Percentiles rank a stretch among this genome's conserved stretches.
Evolutionary conservation across 2,329 filamentous ascomycete species (phyloP).

Genomic region (Coniochaeta sp.): DNA sequence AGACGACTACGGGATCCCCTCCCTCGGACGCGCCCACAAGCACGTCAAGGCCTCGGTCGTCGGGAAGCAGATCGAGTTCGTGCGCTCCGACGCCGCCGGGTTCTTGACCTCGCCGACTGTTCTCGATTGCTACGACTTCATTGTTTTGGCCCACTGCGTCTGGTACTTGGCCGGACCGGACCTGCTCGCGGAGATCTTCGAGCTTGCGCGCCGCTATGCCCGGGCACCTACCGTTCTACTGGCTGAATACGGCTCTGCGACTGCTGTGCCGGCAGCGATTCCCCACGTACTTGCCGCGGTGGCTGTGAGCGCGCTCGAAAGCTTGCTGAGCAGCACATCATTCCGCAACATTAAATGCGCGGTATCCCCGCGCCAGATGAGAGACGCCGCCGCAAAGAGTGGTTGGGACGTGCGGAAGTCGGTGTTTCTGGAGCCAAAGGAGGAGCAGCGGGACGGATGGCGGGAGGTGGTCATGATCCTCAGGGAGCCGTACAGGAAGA

Average conservation of each 20-base stretch:
- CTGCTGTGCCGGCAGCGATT: not conserved
- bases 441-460: not conserved
- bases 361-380: not conserved
- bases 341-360: not conserved
- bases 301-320: conserved; percentile 2
- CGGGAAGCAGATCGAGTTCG: conserved; percentile 5
- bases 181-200: not conserved
- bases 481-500: not conserved
- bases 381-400: not conserved
- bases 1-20: conserved; percentile 27
- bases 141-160: conserved; percentile 4
- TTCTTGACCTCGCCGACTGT: not conserved
- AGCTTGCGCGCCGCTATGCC: no score
- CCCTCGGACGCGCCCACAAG: conserved; percentile 4
- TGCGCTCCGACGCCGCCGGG: not conserved
- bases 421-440: no score
- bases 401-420: not conserved
- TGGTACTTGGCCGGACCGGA: conserved; percentile 4
- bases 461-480: conserved; percentile 4
- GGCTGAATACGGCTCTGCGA: not conserved
- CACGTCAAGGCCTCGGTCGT: conserved; percentile 3
- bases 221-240: not conserved
- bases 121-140: conserved; percentile 3
- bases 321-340: not conserved
- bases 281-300: conserved; percentile 1